These are phyloP conservation scores for Aspergillus caelatus DNA, from an alignment of 2,329 filamentous ascomycete genomes.

Conservation along the genomic window DNA sequence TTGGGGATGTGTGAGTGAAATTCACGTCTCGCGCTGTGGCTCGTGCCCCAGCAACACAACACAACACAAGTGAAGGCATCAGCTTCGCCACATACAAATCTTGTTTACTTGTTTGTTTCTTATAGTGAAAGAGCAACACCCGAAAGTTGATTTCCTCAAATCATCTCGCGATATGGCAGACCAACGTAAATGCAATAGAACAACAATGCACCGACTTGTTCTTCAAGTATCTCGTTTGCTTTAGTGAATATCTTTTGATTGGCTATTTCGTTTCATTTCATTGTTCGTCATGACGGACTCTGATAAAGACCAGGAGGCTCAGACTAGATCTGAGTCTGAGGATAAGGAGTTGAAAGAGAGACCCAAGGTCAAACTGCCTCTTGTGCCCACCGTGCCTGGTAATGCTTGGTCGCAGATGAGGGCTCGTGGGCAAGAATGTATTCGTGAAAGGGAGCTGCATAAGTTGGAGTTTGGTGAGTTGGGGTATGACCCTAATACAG, in stretches of 20 bases:
- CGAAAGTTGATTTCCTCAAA: not conserved
- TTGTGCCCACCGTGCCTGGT: conserved; percentile 22
- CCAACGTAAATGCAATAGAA: not conserved
- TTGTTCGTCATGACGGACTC: not conserved
- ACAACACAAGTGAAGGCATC: not conserved
- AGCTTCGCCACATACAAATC: not conserved
- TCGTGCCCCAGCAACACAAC: not conserved
- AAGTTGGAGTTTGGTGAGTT: not conserved
- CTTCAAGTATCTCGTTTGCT: not conserved
- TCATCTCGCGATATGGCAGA: not conserved
- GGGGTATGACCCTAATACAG: not conserved
- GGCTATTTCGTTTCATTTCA: not conserved
- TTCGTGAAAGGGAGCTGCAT: conserved; percentile 5
- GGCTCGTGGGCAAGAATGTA: conserved; percentile 17
- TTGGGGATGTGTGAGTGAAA: not conserved
- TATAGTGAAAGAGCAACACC: not conserved
- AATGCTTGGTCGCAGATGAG: conserved; percentile 33
- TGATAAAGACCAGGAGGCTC: not conserved
- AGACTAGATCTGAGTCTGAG: not conserved
- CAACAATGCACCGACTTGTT: not conserved
- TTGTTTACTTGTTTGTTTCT: not conserved
- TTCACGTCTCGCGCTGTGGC: not conserved
- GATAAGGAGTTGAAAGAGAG: not conserved
- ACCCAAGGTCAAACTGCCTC: conserved; percentile 4
- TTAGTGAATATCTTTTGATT: not conserved